A percentile compares a stretch with the other conserved stretches of the same genome.
Evolutionary conservation across 768 basidiomycete species (phyloP).

Genomic region (Kwoniella botswanensis): DNA sequence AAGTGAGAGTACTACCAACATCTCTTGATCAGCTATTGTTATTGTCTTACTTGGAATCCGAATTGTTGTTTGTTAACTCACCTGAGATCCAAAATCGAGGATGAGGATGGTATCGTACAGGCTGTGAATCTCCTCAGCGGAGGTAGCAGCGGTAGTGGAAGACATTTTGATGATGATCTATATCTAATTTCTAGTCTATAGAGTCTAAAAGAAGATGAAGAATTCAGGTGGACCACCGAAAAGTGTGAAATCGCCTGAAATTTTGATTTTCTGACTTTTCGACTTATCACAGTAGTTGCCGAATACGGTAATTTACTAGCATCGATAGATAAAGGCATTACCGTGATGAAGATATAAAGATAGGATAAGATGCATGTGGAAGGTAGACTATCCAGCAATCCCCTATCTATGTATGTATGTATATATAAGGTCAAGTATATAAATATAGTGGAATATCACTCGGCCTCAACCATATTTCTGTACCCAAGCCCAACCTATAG

Average conservation of each 20-base stretch:
- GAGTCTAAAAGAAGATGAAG: background rate
- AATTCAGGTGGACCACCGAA: background rate
- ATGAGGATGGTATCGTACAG: conserved; percentile 96
- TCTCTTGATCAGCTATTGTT: background rate
- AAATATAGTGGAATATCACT: background rate
- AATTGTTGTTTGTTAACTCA: conserved; percentile 52
- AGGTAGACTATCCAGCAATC: background rate
- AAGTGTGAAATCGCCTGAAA: background rate
- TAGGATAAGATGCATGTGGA: background rate
- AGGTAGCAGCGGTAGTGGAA: conserved; percentile 22
- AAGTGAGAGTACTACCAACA: conserved; percentile 84
- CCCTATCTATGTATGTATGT: background rate
- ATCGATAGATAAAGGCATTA: background rate
- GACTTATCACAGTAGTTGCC: background rate
- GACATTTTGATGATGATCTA: conserved; percentile 10
- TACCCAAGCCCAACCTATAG: too few species aligned
- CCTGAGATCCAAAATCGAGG: conserved; percentile 96
- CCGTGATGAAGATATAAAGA: background rate
- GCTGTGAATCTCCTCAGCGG: conserved; percentile 75
- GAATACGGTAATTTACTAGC: background rate
- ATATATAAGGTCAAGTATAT: background rate
- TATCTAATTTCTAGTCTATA: background rate
- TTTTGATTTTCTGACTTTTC: background rate
- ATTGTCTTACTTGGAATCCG: too few species aligned
- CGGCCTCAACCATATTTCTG: background rate